Evolutionary conservation across 202 grass and related monocot genomes (phyloP).

Genomic region (Zoysia matrella): DNA sequence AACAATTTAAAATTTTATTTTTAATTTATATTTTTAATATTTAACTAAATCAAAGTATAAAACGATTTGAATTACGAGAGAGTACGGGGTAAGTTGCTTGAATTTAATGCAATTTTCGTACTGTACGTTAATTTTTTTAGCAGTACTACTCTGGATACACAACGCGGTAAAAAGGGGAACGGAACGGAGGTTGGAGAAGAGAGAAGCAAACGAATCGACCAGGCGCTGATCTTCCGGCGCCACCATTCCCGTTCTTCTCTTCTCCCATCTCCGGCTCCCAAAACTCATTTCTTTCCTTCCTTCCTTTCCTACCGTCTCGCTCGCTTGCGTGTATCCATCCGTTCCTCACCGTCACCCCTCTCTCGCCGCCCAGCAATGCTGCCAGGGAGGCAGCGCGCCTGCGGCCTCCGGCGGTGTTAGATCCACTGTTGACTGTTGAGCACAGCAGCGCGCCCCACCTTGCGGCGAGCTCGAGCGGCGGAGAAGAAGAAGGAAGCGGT

Average conservation of each 20-base stretch:
- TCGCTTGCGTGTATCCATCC: constrained; percentile 41
- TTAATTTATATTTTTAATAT: no score
- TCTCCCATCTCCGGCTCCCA: not conserved
- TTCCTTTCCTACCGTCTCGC: constrained; percentile 37
- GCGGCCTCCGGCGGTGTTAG: constrained; percentile 41
- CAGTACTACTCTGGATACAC: not conserved
- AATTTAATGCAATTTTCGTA: not conserved
- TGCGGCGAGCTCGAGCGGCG: constrained; percentile 3
- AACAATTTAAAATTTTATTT: no score
- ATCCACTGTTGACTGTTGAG: constrained; percentile 13
- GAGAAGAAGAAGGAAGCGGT: not conserved
- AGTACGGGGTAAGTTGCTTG: no score
- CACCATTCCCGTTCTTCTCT: constrained; percentile 18
- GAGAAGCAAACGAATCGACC: constrained; percentile 28
- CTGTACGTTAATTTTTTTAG: no score
- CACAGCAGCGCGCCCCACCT: not conserved
- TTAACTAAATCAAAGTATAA: no score
- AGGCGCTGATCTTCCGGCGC: no score
- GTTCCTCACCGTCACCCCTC: constrained; percentile 35
- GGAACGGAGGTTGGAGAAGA: not conserved
- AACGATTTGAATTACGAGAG: no score
- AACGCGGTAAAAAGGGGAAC: constrained; percentile 14
- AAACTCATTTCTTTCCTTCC: constrained; percentile 50
- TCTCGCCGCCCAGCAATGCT: constrained; percentile 26
- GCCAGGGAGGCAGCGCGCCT: constrained; percentile 40